Evolutionary conservation across 2,329 filamentous ascomycete genomes (phyloP), one percentile per base, ranked within the genome.

Genomic region (Xylariaceae sp.): DNA sequence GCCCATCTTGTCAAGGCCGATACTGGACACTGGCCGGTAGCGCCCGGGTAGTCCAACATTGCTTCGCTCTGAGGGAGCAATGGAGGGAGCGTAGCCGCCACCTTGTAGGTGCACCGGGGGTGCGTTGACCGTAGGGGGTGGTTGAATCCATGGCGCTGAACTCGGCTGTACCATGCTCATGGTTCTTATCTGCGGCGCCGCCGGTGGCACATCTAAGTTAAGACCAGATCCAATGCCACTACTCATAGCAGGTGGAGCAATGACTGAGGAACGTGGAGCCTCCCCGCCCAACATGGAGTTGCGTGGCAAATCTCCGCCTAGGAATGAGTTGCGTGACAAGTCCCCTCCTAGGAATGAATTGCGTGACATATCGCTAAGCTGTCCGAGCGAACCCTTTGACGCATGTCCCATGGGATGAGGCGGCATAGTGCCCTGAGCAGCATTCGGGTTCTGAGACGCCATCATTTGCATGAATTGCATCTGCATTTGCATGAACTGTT

Each of bases 391-490:
- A 37, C 75, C 74, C 18, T 73, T 75, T 7, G 74, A 74, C 71
- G 77, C 75, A 55, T 73, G 73, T 62, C 73, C 72, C 63, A 74
- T 71, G 42, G 71, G 67, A 6, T 70, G 68, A 62, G 62, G 56
- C 18, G 66, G 70, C 58, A 64, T 63, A 39, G 64, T 70, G 55
- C 55, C 67, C 48, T 65, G 67, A 44, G 63, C 59, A 47, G 72
- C 71, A 62, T 76, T 77, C 53, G 74, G 75, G 8, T 76, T 77
- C 53, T 74, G 75, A 10, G 71, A 66, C 0, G 80, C 79, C 82
- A 90, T 89, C 84, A 91, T 88, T 69, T 92, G 88, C 88, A 95
- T 93, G 75, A 92, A 92, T 71, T 95, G 89, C 88, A 95, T 92
- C 72, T 96, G 91, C 87, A 94, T 91, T 71, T 92, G 88, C 88